These are phyloP conservation scores for Metschnikowia reukaufii DNA, from an alignment of 805 yeast genomes.

Conservation along the genomic window DNA sequence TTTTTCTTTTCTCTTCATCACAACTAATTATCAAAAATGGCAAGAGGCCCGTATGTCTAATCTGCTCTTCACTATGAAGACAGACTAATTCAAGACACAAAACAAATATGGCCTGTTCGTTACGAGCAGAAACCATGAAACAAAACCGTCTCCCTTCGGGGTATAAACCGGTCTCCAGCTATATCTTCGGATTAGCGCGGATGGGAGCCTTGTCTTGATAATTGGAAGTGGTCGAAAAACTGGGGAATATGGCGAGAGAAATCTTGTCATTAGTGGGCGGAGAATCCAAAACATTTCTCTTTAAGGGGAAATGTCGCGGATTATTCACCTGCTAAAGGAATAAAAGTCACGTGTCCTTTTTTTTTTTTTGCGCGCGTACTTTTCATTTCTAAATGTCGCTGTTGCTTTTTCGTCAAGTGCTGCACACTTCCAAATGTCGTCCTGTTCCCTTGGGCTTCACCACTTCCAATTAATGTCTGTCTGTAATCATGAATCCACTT, in stretches of 20 bases:
- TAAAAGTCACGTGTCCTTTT: not conserved
- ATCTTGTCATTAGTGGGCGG: not conserved
- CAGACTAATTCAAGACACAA: slow-evolving; percentile 22
- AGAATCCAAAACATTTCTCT: too few species aligned
- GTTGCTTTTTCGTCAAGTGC: not conserved
- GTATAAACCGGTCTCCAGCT: slow-evolving; percentile 25
- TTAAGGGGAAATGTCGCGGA: not conserved
- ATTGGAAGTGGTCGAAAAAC: slow-evolving; percentile 22
- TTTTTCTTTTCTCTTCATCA: slow-evolving; percentile 11
- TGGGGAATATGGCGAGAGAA: not conserved
- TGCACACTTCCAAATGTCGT: too few species aligned
- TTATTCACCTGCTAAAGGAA: not conserved
- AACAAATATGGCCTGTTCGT: slow-evolving; percentile 10
- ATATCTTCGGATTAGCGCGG: slow-evolving; percentile 28
- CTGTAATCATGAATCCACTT: slow-evolving; percentile 8
- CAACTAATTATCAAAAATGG: slow-evolving; percentile 40
- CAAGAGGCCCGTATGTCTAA: slow-evolving; percentile 55
- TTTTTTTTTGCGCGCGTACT: not conserved
- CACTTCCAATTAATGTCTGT: slow-evolving; percentile 9
- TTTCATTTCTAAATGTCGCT: not conserved
- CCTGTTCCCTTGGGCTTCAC: not conserved
- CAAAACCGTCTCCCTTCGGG: slow-evolving; percentile 13
- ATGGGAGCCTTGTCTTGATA: slow-evolving; percentile 53
- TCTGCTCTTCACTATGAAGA: slow-evolving; percentile 19
- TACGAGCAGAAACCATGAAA: slow-evolving; percentile 12